These are phyloP conservation scores for Coniella vitis DNA, from an alignment of 2,329 filamentous ascomycete genomes.

Conservation along the genomic window DNA sequence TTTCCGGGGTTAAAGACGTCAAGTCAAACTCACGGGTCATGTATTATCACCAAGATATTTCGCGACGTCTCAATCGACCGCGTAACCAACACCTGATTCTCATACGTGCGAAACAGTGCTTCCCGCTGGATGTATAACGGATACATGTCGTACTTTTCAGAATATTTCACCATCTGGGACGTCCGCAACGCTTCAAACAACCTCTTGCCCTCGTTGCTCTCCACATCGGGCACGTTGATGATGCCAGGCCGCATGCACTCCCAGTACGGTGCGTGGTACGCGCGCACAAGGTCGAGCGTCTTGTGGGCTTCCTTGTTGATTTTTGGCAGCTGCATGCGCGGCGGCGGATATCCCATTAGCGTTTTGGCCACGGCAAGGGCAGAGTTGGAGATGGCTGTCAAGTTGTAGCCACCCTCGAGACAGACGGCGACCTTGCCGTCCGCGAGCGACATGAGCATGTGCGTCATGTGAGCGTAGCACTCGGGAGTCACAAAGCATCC, in stretches of 20 bases:
- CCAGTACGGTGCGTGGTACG: conserved; percentile 68
- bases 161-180: conserved; percentile 66
- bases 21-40: conserved; percentile 71
- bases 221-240: conserved; percentile 46
- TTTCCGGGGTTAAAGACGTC: conserved; percentile 3
- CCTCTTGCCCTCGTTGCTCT: conserved; percentile 49
- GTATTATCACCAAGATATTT: conserved; percentile 77
- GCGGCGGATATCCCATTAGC: conserved; percentile 89
- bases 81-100: conserved; percentile 81
- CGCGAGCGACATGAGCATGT: conserved; percentile 96
- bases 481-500: conserved; percentile 85
- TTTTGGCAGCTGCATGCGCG: conserved; percentile 48
- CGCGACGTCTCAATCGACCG: conserved; percentile 58
- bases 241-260: conserved; percentile 72
- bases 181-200: conserved; percentile 74
- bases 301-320: conserved; percentile 51
- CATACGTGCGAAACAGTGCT: conserved; percentile 66
- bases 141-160: conserved; percentile 69
- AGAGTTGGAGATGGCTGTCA: conserved; percentile 85
- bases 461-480: conserved; percentile 97
- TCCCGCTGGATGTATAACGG: conserved; percentile 74
- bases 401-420: conserved; percentile 92
- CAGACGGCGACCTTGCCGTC: conserved; percentile 84
- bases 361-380: conserved; percentile 86
- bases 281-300: conserved; percentile 52